Percentiles rank a stretch among this genome's conserved stretches.
Conservation (phyloP, 2,329 filamentous ascomycete genomes). For the Neonectria ditissima region DNA sequence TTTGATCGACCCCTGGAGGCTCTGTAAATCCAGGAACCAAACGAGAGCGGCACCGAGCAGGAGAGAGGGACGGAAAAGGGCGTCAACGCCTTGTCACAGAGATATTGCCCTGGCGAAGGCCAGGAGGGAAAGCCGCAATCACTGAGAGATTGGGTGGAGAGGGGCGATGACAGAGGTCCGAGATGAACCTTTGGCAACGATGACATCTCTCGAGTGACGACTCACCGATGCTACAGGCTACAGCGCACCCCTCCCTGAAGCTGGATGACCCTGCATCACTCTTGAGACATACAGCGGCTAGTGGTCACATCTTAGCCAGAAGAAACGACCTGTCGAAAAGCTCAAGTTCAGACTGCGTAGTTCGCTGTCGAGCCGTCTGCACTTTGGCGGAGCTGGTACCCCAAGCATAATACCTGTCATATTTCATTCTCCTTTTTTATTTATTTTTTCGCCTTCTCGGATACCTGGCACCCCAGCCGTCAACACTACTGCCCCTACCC, state of each 20-base stretch:
- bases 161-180: slow-evolving; percentile 6
- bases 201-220: slow-evolving; percentile 16
- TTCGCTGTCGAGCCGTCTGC: slow-evolving; percentile 39
- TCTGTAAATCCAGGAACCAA: not conserved
- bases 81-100: slow-evolving; percentile 11
- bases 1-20: not conserved
- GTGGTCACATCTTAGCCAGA: slow-evolving; percentile 29
- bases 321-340: slow-evolving; percentile 37
- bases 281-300: slow-evolving; percentile 36
- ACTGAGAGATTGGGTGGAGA: slow-evolving; percentile 11
- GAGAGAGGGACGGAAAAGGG: not conserved
- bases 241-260: slow-evolving; percentile 15
- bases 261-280: slow-evolving; percentile 20
- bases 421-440: slow-evolving; percentile 24
- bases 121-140: slow-evolving; percentile 15
- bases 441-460: slow-evolving; percentile 5
- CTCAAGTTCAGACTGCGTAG: slow-evolving; percentile 27
- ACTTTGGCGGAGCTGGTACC: slow-evolving; percentile 36
- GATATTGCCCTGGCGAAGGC: slow-evolving; percentile 29
- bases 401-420: slow-evolving; percentile 37
- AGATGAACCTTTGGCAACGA: slow-evolving; percentile 20
- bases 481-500: slow-evolving; percentile 9
- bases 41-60: no score
- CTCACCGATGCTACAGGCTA: slow-evolving; percentile 10
- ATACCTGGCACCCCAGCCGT: not conserved